Percentiles rank a stretch among this genome's conserved stretches.
Evolutionary conservation across 129 eudicot genomes (phyloP).

Genomic region (Apium graveolens): DNA sequence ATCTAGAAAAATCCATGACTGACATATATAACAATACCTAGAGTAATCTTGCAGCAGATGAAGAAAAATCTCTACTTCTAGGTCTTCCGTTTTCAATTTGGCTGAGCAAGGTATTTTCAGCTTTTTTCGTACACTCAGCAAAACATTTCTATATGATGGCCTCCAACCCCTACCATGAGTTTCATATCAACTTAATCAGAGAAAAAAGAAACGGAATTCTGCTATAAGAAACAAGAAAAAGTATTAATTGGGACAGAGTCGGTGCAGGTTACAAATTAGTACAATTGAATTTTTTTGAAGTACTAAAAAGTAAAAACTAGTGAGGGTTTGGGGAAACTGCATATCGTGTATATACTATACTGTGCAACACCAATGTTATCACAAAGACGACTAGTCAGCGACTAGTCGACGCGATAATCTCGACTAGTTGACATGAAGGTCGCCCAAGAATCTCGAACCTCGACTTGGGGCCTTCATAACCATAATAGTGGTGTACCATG

Average conservation of each 20-base stretch:
- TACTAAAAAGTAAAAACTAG: not conserved
- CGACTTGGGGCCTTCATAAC: too few relatives aligned
- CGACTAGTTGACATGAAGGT: too few relatives aligned
- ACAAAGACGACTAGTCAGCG: too few relatives aligned
- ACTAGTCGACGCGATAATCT: too few relatives aligned
- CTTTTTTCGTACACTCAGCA: conserved; percentile 74
- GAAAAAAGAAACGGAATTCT: not conserved
- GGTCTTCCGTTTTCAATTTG: conserved; percentile 73
- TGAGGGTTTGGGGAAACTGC: not conserved
- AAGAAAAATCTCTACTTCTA: conserved; percentile 87
- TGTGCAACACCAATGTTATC: too few relatives aligned
- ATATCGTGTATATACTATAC: not conserved
- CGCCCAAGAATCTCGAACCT: too few relatives aligned
- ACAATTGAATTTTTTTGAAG: not conserved
- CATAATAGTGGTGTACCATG: too few relatives aligned
- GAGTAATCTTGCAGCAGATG: conserved; percentile 80
- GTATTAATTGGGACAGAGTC: not conserved
- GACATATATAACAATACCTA: conserved; percentile 35
- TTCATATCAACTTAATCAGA: conserved; percentile 9
- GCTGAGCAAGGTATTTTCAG: conserved; percentile 68
- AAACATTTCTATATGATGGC: conserved; percentile 85
- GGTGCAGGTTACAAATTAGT: not conserved
- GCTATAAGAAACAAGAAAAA: not conserved
- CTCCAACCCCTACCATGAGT: conserved; percentile 75
- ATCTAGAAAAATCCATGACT: not conserved